Percentiles rank a stretch among this genome's conserved stretches.
These are phyloP conservation scores for Sporothrix globosa DNA, from an alignment of 2,329 filamentous ascomycete species.

Conservation along the genomic window DNA sequence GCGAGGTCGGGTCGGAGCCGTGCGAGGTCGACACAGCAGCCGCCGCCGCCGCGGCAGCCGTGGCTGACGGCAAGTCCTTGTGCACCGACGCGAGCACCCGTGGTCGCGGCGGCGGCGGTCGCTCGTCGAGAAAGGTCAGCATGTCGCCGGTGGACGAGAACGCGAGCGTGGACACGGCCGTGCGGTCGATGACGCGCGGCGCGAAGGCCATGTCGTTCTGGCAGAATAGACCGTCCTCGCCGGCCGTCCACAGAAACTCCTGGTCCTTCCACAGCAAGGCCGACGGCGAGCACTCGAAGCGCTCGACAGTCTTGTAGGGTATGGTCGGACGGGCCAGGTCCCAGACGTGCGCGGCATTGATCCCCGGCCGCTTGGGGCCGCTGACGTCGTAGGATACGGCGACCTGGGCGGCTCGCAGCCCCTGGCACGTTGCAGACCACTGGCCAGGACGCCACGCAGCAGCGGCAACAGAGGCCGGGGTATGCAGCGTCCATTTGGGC, in stretches of 20 bases:
- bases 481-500: conserved; percentile 63
- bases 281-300: conserved; percentile 61
- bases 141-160: conserved; percentile 64
- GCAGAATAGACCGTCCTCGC: conserved; percentile 63
- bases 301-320: conserved; percentile 67
- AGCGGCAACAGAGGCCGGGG: conserved; percentile 62
- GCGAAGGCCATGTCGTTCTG: conserved; percentile 69
- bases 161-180: conserved; percentile 62
- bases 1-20: conserved; percentile 53
- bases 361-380: conserved; percentile 57
- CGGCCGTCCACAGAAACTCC: conserved; percentile 68
- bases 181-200: conserved; percentile 64
- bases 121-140: conserved; percentile 65
- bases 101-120: conserved; percentile 52
- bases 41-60: conserved; percentile 16
- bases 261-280: conserved; percentile 66
- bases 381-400: conserved; percentile 65
- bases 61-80: conserved; percentile 36
- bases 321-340: conserved; percentile 68
- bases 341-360: conserved; percentile 66
- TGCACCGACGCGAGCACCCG: conserved; percentile 41
- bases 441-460: conserved; percentile 66
- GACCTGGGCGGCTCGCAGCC: conserved; percentile 62
- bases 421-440: conserved; percentile 63
- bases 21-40: conserved; percentile 45